Base-by-base conservation (phyloP, 2,329 filamentous ascomycete species). In the Colletotrichum liaoningense region DNA sequence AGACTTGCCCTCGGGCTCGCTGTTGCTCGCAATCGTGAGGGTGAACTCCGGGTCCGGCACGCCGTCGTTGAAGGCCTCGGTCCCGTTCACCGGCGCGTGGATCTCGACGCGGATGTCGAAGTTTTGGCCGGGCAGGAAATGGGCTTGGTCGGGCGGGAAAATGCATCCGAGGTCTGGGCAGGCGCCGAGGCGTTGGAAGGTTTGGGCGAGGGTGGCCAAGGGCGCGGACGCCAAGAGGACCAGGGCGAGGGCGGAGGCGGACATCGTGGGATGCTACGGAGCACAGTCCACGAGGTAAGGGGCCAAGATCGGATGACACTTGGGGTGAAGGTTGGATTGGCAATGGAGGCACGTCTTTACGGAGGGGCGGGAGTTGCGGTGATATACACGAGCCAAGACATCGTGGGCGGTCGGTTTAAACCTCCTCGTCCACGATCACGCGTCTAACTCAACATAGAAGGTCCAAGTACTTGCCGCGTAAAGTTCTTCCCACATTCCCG, bases 51-150 rank as follows among this genome's bases (percentile, higher is more conserved):
- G 88, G 81, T 97, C 93, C 7, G 93, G 91, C 73, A 90, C 87
- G 72, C 90, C 90, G 69, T 88, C 83, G 76, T 91, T 89, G 74
- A 91, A 93, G 24, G 92, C 92, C 82, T 97, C 93, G 42, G 92
- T 93, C 75, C 94, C 94, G 81, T 97, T 97, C 79, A 92, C 87
- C 4, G 94, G 94, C 6, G 93, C 93, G 80, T 96, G 94, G 35
- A 97, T 90, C 81, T 97, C 94, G 74, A 96, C 89, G 74, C 94
- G 92, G 75, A 97, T 92, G 80, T 97, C 94, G 79, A 97, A 97
- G 81, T 90, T 93, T 83, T 96, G 94, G 12, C 94, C 94, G 7
- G 94, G 92, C 1, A 97, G 88, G 84, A 97, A 97, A 79, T 97
- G 94, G 76, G 93, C 91, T 83, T 90, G 88, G 76, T 91, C 89